Conservation (phyloP, 2,329 filamentous ascomycete species). For the Emergomyces orientalis region DNA sequence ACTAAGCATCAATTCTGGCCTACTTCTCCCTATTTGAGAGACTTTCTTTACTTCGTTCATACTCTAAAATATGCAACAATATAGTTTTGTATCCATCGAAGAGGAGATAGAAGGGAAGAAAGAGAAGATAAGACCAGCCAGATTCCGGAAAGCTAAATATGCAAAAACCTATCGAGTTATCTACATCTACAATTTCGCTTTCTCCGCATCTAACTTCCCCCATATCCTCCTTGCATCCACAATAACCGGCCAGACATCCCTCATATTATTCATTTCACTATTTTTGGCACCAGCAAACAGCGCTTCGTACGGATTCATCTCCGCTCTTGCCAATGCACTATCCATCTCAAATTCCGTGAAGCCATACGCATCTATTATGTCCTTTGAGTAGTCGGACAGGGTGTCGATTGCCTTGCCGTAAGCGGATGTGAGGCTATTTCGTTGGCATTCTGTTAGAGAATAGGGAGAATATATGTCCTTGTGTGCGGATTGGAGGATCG, state of each 20-base stretch:
- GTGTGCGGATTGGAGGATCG: slow-evolving; percentile 15
- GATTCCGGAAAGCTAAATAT: not conserved
- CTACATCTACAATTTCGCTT: slow-evolving; percentile 13
- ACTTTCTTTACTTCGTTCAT: no score
- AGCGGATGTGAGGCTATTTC: slow-evolving; percentile 13
- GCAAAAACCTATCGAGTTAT: not conserved
- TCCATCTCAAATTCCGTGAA: slow-evolving; percentile 22
- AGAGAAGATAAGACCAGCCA: no score
- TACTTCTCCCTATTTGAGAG: not conserved
- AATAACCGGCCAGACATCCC: slow-evolving; percentile 18
- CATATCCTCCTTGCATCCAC: slow-evolving; percentile 18
- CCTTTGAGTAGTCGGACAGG: slow-evolving; percentile 16
- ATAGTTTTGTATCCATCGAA: no score
- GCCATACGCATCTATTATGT: slow-evolving; percentile 19
- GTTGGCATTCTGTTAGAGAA: slow-evolving; percentile 11
- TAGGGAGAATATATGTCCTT: slow-evolving; percentile 15
- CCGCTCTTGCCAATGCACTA: slow-evolving; percentile 18
- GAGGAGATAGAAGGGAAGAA: no score
- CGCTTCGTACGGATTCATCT: slow-evolving; percentile 21
- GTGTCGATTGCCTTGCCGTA: slow-evolving; percentile 16
- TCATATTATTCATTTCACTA: slow-evolving; percentile 21
- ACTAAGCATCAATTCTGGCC: not conserved
- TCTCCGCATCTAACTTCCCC: slow-evolving; percentile 12
- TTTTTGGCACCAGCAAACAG: slow-evolving; percentile 18
- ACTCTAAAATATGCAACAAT: no score